phyloP scores from a whole-genome alignment of 805 yeast genomes.

The Ogataea ramenticola region DNA sequence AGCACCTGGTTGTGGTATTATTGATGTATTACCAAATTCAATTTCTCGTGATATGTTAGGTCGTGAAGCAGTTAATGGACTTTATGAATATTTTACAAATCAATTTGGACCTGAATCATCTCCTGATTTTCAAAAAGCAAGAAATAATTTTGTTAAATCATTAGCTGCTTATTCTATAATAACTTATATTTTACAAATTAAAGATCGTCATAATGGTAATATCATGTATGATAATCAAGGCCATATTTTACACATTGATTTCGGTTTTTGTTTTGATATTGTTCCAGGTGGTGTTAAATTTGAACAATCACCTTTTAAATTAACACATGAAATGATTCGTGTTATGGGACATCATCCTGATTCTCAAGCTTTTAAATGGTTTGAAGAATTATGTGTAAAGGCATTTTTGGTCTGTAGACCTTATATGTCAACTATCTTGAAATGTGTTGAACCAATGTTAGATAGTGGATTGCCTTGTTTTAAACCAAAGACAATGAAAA shows the following conservation, averaged over 20 bases:
- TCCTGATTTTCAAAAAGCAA: conserved; percentile 81
- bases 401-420: conserved; percentile 87
- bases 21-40: conserved; percentile 94
- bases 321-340: conserved; percentile 92
- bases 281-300: conserved; percentile 98
- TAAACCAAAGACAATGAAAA: conserved; percentile 79
- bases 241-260: conserved; percentile 91
- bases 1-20: conserved; percentile 98
- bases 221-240: conserved; percentile 95
- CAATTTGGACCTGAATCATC: conserved; percentile 95
- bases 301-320: conserved; percentile 96
- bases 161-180: conserved; percentile 92
- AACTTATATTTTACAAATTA: conserved; percentile 84
- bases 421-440: conserved; percentile 75
- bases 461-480: conserved; percentile 95
- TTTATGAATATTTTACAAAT: conserved; percentile 84
- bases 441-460: conserved; percentile 86
- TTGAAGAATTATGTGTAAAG: conserved; percentile 91
- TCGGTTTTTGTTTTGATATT: conserved; percentile 97
- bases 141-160: conserved; percentile 88
- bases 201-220: conserved; percentile 97
- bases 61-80: conserved; percentile 95
- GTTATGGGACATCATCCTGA: conserved; percentile 88
- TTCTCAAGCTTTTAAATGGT: conserved; percentile 87
- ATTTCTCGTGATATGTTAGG: conserved; percentile 97